These are phyloP conservation scores for Stachybotrys chartarum DNA, from an alignment of 2,329 filamentous ascomycete genomes.

Conservation along the genomic window DNA sequence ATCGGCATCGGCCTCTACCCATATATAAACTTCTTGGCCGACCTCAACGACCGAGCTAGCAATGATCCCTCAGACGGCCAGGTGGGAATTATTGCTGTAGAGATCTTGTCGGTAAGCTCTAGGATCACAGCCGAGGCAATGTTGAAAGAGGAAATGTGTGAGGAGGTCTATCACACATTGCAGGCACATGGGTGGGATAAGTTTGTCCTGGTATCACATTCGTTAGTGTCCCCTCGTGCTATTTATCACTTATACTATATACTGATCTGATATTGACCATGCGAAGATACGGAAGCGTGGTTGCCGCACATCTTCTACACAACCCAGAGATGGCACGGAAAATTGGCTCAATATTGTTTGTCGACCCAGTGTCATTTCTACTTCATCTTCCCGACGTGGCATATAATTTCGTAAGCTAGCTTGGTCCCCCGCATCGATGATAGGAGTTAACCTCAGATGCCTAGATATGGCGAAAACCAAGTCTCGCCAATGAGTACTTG, in stretches of 20 bases:
- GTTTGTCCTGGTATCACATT: slow-evolving; percentile 46
- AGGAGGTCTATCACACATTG: slow-evolving; percentile 45
- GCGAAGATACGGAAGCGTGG: slow-evolving; percentile 42
- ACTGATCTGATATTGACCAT: slow-evolving; percentile 4
- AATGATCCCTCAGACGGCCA: slow-evolving; percentile 32
- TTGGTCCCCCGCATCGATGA: no score
- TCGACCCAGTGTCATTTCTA: slow-evolving; percentile 54
- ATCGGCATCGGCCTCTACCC: slow-evolving; percentile 48
- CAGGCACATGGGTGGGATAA: slow-evolving; percentile 40
- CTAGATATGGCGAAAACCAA: slow-evolving; percentile 30
- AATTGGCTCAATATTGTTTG: slow-evolving; percentile 44
- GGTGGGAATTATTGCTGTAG: slow-evolving; percentile 50
- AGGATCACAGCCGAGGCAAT: slow-evolving; percentile 45
- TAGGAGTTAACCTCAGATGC: slow-evolving; percentile 4
- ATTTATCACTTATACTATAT: not conserved
- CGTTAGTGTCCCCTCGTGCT: slow-evolving; percentile 13
- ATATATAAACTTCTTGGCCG: slow-evolving; percentile 45
- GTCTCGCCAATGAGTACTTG: slow-evolving; percentile 47
- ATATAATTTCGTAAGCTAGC: slow-evolving; percentile 45
- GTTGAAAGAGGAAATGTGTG: slow-evolving; percentile 37
- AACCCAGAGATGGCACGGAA: slow-evolving; percentile 14
- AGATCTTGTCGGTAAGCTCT: slow-evolving; percentile 52
- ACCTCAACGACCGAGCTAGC: slow-evolving; percentile 34
- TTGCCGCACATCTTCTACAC: slow-evolving; percentile 49
- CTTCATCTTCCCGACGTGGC: slow-evolving; percentile 56